Base-by-base conservation (phyloP, 345 rosid genomes). In the Lepidium aucheri region DNA sequence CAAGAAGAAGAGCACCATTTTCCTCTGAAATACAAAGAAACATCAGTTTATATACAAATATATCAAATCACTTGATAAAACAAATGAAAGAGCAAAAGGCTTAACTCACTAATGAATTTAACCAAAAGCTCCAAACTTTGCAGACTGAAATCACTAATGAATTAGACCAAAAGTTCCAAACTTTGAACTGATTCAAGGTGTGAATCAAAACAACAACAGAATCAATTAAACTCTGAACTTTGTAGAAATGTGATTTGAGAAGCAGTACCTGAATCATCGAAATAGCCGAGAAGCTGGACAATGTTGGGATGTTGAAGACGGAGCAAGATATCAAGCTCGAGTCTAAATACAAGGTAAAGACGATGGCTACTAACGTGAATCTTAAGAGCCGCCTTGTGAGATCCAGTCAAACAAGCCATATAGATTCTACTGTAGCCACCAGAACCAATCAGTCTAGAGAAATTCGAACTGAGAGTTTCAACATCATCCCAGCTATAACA, bases 341-440 rank as follows among this genome's bases (percentile, higher is more conserved):
- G 79, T 72, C 61, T 81, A 56, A 89, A 87, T 45, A 80, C 68
- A 45, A 74, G 67, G 58, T 79, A 74, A 15, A 89, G 94, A 65
- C 88, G 80, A 67, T 82, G 88, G 63, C 93, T 74, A 2, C 74
- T 76, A 30, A 64, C 46, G 41, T 84, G 86, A 45, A 89, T 71
- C 83, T 91, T 91, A 39, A 91, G 76, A 6, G 98, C 96, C 2
- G 80, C 91, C 1, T 45, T 53, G 7, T 5, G 34, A 24, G 79
- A 76, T 57, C 67, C 69, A 22, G 83, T 51, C 24, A 85, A 42
- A 12, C 61, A 76, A 50, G 83, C 96, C 79, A 86, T 40, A 73
- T 84, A 89, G 39, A 91, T 92, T 14, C 74, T 80, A 65, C 98
- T 89, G 70, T 86, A 91, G 35, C 98, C 98, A 24, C 96, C 98